Evolutionary conservation across 169 alveolate genomes (phyloP), one percentile per base, ranked within the genome.

Genomic region (Plasmodium gallinaceum): DNA sequence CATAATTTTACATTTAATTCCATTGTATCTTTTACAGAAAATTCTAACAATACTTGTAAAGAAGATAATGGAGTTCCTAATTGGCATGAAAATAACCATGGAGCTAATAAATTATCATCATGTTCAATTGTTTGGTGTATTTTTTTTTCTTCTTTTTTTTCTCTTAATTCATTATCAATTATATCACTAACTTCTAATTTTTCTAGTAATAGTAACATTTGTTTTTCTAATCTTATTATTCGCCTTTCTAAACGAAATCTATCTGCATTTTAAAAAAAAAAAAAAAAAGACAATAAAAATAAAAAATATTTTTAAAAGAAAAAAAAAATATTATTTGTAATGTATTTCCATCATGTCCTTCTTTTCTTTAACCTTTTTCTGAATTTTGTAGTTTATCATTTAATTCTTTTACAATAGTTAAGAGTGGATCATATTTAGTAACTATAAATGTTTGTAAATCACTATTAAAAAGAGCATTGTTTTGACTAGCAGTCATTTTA

Each of bases 71-170:
- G 98, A 14, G 98, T 96, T 39, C 97, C 98, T 69, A 94, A 85
- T 92, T 96, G 98, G 66, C 98, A 96, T 14, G 98, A 95, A 72
- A 96, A 96, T 10, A 96, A 91, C 98, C 98, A 96, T 18, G 98
- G 98, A 16, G 97, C 95, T 54, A 96, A 93, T 46, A 95, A 93
- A 65, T 95, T 87, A 20, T 93, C 90, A 37, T 94, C 95, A 45
- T 80, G 93, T 74, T 93, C 95, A n/a, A 93, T 72, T 45, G 88
- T 71, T 46, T 93, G 90, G 26, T 68, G 45, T 76, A 14, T 64
- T 52, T 51, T 80, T 32, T 7, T 18, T 32, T 66, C 80, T 26
- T 52, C 43, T 80, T 80, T 80, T 57, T 51, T 60, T 66, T 66
- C 73, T 52, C 18, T 80, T 12, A 12, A 66, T 8, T 74, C 69